phyloP scores from a whole-genome alignment of 2,329 filamentous ascomycete genomes.

The Microsporum ferrugineum region DNA sequence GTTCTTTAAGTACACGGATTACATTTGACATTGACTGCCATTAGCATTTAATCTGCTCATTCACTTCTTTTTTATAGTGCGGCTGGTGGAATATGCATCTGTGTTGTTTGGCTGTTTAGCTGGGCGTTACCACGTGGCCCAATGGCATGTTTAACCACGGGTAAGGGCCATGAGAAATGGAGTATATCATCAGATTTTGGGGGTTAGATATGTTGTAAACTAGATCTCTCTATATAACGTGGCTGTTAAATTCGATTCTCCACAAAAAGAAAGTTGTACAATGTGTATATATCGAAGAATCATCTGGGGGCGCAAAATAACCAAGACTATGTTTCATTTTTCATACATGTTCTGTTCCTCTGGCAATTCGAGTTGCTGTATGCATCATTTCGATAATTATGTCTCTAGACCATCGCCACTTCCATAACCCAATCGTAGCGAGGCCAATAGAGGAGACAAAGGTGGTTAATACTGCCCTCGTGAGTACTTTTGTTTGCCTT shows the following conservation, averaged over 20 bases:
- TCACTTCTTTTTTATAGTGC: neutral
- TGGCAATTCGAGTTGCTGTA: neutral
- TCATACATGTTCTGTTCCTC: neutral
- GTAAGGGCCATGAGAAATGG: neutral
- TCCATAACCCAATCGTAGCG: conserved; percentile 25
- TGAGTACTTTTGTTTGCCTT: conserved; percentile 53
- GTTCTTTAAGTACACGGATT: neutral
- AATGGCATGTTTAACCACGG: neutral
- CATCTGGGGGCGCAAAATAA: too few species aligned
- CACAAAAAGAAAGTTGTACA: neutral
- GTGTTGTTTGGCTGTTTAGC: neutral
- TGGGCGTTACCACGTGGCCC: neutral
- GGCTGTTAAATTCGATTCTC: neutral
- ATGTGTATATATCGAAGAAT: too few species aligned
- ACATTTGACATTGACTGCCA: neutral
- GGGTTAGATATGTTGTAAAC: neutral
- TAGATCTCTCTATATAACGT: neutral
- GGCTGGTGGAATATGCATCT: neutral
- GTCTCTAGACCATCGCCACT: conserved; percentile 10
- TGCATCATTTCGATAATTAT: conserved; percentile 5
- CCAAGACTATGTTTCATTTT: neutral
- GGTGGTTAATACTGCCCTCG: conserved; percentile 25
- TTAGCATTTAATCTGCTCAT: neutral
- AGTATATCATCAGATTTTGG: neutral
- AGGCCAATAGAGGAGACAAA: conserved; percentile 22